Base-by-base conservation (phyloP, 78 protist species). In the Emiliania huxleyi region DNA sequence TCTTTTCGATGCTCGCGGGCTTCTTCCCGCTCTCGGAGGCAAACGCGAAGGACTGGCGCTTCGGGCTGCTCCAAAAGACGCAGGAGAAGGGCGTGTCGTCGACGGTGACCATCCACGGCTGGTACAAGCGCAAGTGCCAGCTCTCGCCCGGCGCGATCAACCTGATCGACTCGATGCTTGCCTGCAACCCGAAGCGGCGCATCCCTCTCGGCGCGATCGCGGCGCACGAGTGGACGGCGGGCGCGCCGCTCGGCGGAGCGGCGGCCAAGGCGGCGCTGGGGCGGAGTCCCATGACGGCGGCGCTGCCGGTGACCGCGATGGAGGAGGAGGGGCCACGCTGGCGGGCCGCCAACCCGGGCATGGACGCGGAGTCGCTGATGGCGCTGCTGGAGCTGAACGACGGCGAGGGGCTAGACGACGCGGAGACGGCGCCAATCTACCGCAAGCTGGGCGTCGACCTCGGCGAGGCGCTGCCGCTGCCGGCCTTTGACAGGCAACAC, bases 1-100 rank as follows among this genome's bases (percentile, higher is more conserved):
- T 83, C 33, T 83, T 45, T 12, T 42, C 42, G 38, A 43, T 83
- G 55, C 90, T 83, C 38, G 25, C 38, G 40, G 90, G 90, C 90
- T 83, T 42, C 90, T 42, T 83, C 90, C 90, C 90, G 38, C 42
- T 83, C 62, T n/a, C 8, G 40, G 90, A 77, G 87, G 87, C 87
- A 22, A 37, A 38, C 40, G 37, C 23, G 35, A 2, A 2, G 37
- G 87, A 77, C 46, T 77, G 87, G 87, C 46, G 89, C 38, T 81
- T 81, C 38, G 35, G 18, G 23, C 26, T 8, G n/a, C 22, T 77
- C 38, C 2, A 1, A 15, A 5, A 11, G 33, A 48, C 87, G 18
- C 43, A 77, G 46, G 37, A 5, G 37, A 2, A 4, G 48, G 46
- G 46, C n/a, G 11, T 1, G 37, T 77, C 87, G 11, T 1, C 37